phyloP scores from a whole-genome alignment of 75 land plant genomes.

The Gnetum montanum region DNA sequence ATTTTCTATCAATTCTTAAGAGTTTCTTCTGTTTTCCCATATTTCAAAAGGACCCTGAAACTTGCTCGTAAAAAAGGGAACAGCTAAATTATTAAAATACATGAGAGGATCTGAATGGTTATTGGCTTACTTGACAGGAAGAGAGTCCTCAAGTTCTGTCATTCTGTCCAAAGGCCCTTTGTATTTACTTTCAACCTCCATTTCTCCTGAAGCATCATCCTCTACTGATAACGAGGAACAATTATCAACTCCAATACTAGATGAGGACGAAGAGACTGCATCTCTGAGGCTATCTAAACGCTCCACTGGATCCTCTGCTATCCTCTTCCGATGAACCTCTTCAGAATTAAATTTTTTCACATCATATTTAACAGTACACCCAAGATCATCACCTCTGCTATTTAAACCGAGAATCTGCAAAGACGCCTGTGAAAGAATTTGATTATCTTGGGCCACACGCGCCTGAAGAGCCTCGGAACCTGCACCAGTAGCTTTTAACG shows the following conservation, averaged over 20 bases:
- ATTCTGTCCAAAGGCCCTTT: conserved; percentile 13
- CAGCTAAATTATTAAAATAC: too few relatives aligned
- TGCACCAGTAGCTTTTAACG: background rate
- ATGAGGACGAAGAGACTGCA: background rate
- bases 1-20: too few relatives aligned
- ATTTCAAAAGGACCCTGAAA: too few relatives aligned
- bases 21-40: too few relatives aligned
- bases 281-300: background rate
- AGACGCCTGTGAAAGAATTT: background rate
- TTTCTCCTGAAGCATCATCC: conserved; percentile 2
- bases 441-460: background rate
- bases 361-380: too few relatives aligned
- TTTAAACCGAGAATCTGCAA: too few relatives aligned
- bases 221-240: background rate
- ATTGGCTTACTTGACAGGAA: conserved; percentile 17
- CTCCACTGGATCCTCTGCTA: background rate
- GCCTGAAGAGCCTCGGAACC: background rate
- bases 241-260: conserved; percentile 1
- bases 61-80: too few relatives aligned
- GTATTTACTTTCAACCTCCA: conserved; percentile 18
- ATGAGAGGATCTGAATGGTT: too few relatives aligned
- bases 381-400: too few relatives aligned
- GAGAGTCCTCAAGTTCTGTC: conserved; percentile 18
- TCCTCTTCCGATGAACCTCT: background rate
- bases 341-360: too few relatives aligned